phyloP scores from a whole-genome alignment of 257 asterid species.

The Ilex asprella region DNA sequence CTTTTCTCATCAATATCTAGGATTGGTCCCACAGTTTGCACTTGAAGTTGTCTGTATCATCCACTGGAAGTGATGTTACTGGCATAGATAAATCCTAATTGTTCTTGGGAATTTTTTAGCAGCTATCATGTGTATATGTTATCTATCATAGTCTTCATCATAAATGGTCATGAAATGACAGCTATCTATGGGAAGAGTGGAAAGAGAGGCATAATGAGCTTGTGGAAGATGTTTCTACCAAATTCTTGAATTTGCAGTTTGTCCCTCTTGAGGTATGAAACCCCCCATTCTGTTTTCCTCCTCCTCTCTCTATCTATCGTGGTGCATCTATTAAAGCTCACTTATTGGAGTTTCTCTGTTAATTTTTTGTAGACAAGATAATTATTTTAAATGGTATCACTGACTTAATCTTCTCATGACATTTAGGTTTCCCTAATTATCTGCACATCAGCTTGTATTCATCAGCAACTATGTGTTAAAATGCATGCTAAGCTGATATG shows the following conservation, averaged over 20 bases:
- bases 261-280: conserved; percentile 47
- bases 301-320: conserved; percentile 4
- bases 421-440: no score
- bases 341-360: no score
- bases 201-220: conserved; percentile 37
- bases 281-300: conserved; percentile 6
- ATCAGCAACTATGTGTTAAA: no score
- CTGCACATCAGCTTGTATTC: no score
- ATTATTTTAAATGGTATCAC: no score
- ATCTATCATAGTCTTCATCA: background rate
- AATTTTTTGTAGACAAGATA: no score
- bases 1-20: no score
- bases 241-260: conserved; percentile 48
- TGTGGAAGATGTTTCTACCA: conserved; percentile 30
- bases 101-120: background rate
- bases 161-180: conserved; percentile 30
- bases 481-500: no score
- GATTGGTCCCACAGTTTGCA: background rate
- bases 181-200: conserved; percentile 90
- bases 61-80: background rate
- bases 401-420: no score
- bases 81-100: background rate
- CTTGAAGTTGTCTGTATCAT: background rate
- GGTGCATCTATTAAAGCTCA: no score
- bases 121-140: background rate